A percentile compares a stretch with the other conserved stretches of the same genome.
Evolutionary conservation across 768 basidiomycete species (phyloP).

Genomic region (Tephrocybe rancida): DNA sequence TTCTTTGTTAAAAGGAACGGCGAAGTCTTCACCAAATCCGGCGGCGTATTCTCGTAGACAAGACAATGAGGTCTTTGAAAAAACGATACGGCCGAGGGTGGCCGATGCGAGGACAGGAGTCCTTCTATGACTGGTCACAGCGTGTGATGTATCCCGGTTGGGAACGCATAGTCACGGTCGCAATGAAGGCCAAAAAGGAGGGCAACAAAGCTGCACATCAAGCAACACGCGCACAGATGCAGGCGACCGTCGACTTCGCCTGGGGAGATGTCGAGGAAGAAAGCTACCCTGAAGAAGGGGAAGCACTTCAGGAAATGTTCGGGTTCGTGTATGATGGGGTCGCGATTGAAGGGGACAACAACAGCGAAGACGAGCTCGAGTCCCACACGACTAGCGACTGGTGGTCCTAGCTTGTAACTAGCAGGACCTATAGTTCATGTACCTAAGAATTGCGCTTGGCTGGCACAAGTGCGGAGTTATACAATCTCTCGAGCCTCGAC

Average conservation of each 20-base stretch:
- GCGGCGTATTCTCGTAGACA: not conserved
- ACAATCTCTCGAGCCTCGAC: too few species aligned
- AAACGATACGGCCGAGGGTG: not conserved
- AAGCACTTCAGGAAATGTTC: not conserved
- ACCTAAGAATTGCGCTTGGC: too few species aligned
- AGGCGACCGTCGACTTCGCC: not conserved
- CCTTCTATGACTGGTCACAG: not conserved
- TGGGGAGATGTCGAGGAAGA: not conserved
- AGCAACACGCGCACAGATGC: not conserved
- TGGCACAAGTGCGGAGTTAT: too few species aligned
- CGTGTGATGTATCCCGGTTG: not conserved
- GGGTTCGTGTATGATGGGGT: too few species aligned
- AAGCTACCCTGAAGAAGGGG: not conserved
- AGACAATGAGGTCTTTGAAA: not conserved
- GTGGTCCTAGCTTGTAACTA: too few species aligned
- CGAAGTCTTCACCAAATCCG: not conserved
- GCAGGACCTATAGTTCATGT: too few species aligned
- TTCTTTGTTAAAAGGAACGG: not conserved
- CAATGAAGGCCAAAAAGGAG: not conserved
- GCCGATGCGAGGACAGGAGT: not conserved
- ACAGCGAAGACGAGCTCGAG: too few species aligned
- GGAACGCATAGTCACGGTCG: not conserved
- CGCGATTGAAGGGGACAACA: too few species aligned
- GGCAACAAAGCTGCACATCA: not conserved
- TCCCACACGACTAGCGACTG: too few species aligned